Conservation (phyloP, 352 stramenopile genomes). For the Phytophthora multivora region DNA sequence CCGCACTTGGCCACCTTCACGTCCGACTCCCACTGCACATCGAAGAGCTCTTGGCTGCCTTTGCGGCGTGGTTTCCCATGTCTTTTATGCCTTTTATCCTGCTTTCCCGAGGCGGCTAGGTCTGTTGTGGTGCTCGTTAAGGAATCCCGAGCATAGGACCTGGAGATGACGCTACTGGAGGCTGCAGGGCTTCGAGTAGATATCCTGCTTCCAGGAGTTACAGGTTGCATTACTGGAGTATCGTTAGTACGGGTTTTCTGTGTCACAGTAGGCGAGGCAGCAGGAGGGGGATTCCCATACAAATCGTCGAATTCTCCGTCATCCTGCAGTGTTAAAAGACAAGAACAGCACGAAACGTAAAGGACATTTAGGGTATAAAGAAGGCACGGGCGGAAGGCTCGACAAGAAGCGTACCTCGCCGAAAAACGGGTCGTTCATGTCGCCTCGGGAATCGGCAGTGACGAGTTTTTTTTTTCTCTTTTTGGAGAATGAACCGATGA, state of each 20-base stretch:
- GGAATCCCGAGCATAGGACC: constrained; percentile 29
- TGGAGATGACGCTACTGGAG: constrained; percentile 30
- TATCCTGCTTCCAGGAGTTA: background rate
- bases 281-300: constrained; percentile 42
- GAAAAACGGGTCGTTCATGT: constrained; percentile 49
- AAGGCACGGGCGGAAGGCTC: background rate
- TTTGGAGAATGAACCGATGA: constrained; percentile 9
- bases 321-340: constrained; percentile 39
- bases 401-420: constrained; percentile 22
- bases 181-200: constrained; percentile 18
- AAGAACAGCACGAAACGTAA: constrained; percentile 9
- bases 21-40: constrained; percentile 69
- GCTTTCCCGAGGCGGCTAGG: constrained; percentile 16
- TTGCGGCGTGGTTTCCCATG: constrained; percentile 41
- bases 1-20: constrained; percentile 45
- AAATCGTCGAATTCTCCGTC: constrained; percentile 81
- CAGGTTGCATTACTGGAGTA: background rate
- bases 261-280: constrained; percentile 4
- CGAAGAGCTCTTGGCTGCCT: constrained; percentile 66
- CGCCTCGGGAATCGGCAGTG: background rate
- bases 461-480: constrained; percentile 7
- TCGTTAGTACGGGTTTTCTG: constrained; percentile 11
- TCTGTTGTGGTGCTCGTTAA: constrained; percentile 26
- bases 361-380: background rate
- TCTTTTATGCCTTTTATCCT: constrained; percentile 13